A percentile compares a stretch with the other conserved stretches of the same genome.
phyloP scores from a whole-genome alignment of 2,329 filamentous ascomycete species.

The Grosmannia serpens region DNA sequence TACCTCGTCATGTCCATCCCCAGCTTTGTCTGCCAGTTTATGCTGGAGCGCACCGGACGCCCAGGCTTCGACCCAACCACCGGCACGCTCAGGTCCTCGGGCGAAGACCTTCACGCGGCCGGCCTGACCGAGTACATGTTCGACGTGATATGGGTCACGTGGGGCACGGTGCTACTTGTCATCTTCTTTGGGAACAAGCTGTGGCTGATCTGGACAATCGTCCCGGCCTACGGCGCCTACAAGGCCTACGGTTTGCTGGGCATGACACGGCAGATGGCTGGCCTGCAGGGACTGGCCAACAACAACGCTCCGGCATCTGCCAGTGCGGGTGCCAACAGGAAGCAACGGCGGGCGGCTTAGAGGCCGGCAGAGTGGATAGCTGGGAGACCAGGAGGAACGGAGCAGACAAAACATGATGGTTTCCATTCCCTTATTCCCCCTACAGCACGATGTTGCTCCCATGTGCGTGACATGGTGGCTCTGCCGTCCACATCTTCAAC shows the following conservation, averaged over 20 bases:
- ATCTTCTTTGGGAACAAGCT: slow-evolving; percentile 71
- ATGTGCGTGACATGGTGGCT: slow-evolving; percentile 25
- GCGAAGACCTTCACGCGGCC: slow-evolving; percentile 77
- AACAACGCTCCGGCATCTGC: slow-evolving; percentile 20
- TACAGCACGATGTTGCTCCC: neutral
- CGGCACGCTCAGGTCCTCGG: slow-evolving; percentile 58
- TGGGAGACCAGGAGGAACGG: neutral
- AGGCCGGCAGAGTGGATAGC: too few relatives aligned
- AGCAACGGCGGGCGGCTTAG: slow-evolving; percentile 42
- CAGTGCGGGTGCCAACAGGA: slow-evolving; percentile 32
- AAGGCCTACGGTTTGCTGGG: slow-evolving; percentile 43
- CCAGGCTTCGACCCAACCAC: slow-evolving; percentile 58
- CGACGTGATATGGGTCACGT: slow-evolving; percentile 92
- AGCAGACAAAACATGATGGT: neutral
- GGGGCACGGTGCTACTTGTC: slow-evolving; percentile 62
- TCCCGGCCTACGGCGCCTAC: slow-evolving; percentile 44
- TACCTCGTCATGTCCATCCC: slow-evolving; percentile 67
- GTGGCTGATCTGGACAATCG: slow-evolving; percentile 43
- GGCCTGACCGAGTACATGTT: slow-evolving; percentile 98
- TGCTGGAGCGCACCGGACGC: slow-evolving; percentile 74
- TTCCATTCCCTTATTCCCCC: neutral
- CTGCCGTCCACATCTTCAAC: slow-evolving; percentile 41
- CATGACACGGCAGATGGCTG: slow-evolving; percentile 41
- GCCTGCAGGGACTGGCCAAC: slow-evolving; percentile 30
- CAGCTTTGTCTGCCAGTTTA: slow-evolving; percentile 67